Conservation (phyloP, 352 stramenopile species). For the Plasmopara halstedii region DNA sequence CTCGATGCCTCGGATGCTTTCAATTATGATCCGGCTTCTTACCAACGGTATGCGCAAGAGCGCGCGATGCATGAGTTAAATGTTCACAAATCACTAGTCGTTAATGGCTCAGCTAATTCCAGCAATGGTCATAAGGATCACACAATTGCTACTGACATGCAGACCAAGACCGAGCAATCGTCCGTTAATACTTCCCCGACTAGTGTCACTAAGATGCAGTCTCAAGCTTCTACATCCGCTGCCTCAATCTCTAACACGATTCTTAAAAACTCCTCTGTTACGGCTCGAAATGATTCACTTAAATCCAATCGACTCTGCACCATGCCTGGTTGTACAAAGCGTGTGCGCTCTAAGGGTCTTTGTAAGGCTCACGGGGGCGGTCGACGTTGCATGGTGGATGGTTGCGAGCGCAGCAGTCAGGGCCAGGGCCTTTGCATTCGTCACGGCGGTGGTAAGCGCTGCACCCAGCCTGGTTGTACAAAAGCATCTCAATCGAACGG, state of each 20-base stretch:
- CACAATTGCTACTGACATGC: neutral
- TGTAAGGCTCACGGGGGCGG: conserved; percentile 80
- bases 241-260: neutral
- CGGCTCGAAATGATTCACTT: conserved; percentile 45
- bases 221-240: neutral
- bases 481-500: conserved; percentile 79
- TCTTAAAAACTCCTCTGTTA: conserved; percentile 5
- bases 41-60: conserved; percentile 46
- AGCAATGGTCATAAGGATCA: conserved; percentile 2
- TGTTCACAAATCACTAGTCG: conserved; percentile 21
- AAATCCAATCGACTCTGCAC: conserved; percentile 79
- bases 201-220: conserved; percentile 16
- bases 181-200: conserved; percentile 16
- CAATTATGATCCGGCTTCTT: conserved; percentile 39
- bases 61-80: conserved; percentile 28
- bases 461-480: conserved; percentile 67
- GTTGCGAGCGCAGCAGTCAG: conserved; percentile 74
- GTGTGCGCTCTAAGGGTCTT: conserved; percentile 74
- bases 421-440: conserved; percentile 78
- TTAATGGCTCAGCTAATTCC: neutral
- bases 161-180: conserved; percentile 14
- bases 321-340: conserved; percentile 78
- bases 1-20: conserved; percentile 32
- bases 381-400: conserved; percentile 72
- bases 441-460: conserved; percentile 77